Evolutionary conservation across 2,329 filamentous ascomycete genomes (phyloP).

Genomic region (Verticillium tricorpus): DNA sequence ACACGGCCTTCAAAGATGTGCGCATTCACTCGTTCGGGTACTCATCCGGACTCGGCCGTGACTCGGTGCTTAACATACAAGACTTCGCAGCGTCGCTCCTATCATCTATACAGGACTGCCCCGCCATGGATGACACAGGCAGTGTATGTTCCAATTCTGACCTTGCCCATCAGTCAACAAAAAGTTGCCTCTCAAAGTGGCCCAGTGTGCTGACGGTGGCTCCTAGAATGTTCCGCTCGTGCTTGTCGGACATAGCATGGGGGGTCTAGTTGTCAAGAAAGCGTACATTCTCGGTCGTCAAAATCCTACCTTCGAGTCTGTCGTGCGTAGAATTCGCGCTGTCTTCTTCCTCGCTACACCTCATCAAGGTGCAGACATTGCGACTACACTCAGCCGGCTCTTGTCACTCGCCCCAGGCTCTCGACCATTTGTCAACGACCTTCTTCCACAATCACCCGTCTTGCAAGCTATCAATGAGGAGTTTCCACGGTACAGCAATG

Average conservation of each 20-base stretch:
- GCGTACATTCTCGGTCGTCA: slow-evolving; percentile 20
- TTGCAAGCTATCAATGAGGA: no score
- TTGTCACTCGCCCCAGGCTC: no score
- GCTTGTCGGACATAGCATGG: slow-evolving; percentile 32
- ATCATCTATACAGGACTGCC: slow-evolving; percentile 20
- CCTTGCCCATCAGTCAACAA: no score
- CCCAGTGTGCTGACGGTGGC: no score
- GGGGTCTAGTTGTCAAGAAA: slow-evolving; percentile 28
- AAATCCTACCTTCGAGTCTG: slow-evolving; percentile 5
- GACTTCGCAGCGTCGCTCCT: slow-evolving; percentile 27
- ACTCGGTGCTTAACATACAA: slow-evolving; percentile 21
- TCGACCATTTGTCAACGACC: no score
- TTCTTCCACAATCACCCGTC: no score
- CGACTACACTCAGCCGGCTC: no score
- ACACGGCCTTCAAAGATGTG: slow-evolving; percentile 23
- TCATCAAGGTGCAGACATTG: slow-evolving; percentile 12
- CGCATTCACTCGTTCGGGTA: slow-evolving; percentile 28
- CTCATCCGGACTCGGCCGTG: slow-evolving; percentile 11
- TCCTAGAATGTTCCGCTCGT: slow-evolving; percentile 18
- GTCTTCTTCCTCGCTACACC: slow-evolving; percentile 27
- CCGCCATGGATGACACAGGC: slow-evolving; percentile 10
- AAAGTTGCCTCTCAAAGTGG: no score
- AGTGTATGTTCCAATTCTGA: background rate
- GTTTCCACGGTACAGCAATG: no score
- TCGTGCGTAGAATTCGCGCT: slow-evolving; percentile 16